Percentiles rank a stretch among this genome's conserved stretches.
These are phyloP conservation scores for Beauveria caledonica DNA, from an alignment of 2,329 filamentous ascomycete genomes.

Conservation along the genomic window DNA sequence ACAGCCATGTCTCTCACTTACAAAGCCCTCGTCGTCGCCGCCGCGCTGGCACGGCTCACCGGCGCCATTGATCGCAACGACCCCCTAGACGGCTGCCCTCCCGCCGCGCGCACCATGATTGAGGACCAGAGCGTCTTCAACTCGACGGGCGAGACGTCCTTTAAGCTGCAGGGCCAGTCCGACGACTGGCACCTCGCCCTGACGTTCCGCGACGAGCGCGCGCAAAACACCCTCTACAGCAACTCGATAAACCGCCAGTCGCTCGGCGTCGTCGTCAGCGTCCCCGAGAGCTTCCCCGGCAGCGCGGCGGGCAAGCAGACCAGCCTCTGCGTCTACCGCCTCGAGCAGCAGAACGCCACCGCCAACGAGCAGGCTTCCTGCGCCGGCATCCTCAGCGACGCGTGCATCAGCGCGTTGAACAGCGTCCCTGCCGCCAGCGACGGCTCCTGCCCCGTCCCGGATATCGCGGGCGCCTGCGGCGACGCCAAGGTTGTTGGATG, in stretches of 20 bases:
- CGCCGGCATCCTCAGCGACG: slow-evolving; percentile 4
- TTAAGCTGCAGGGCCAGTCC: not conserved
- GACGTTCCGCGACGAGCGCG: slow-evolving; percentile 8
- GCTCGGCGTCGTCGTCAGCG: slow-evolving; percentile 8
- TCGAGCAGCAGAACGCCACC: not conserved
- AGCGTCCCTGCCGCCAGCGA: not conserved
- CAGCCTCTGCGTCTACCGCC: slow-evolving; percentile 6
- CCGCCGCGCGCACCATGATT: not conserved
- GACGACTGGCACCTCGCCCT: slow-evolving; percentile 5
- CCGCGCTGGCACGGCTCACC: not conserved
- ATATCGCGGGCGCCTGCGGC: not conserved
- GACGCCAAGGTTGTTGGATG: not conserved
- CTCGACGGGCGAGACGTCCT: slow-evolving; percentile 8
- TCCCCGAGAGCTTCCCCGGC: not conserved
- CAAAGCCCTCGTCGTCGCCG: slow-evolving; percentile 1
- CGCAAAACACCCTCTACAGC: not conserved
- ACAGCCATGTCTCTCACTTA: slow-evolving; percentile 7
- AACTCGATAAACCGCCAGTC: not conserved
- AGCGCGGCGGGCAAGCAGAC: not conserved
- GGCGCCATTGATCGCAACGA: slow-evolving; percentile 1
- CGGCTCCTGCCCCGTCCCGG: slow-evolving; percentile 1
- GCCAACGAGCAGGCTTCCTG: slow-evolving; percentile 3
- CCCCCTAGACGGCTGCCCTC: slow-evolving; percentile 8
- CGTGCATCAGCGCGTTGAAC: slow-evolving; percentile 2
- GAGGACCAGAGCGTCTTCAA: not conserved